Conservation (phyloP, 2,329 filamentous ascomycete species). For the Rhynchosporium graminicola region DNA sequence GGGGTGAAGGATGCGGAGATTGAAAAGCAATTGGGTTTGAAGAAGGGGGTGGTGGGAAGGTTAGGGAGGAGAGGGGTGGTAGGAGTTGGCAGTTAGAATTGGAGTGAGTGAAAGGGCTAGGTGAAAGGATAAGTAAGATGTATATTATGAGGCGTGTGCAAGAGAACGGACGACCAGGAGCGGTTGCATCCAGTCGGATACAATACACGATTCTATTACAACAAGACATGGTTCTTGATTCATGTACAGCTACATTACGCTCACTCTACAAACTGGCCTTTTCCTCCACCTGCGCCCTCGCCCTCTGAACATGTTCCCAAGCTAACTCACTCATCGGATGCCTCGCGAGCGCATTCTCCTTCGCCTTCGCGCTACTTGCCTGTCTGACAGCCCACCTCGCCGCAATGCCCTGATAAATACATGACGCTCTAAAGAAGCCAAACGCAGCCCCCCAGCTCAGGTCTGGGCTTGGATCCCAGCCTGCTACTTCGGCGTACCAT, state of each 20-base stretch:
- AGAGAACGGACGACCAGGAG: no score
- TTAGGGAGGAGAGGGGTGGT: conserved; percentile 33
- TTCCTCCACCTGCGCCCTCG: conserved; percentile 35
- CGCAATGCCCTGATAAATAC: conserved; percentile 83
- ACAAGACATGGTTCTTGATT: not conserved
- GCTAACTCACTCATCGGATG: conserved; percentile 74
- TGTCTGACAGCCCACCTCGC: conserved; percentile 82
- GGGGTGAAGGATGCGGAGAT: conserved; percentile 30
- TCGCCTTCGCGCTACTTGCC: conserved; percentile 84
- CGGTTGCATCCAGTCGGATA: not conserved
- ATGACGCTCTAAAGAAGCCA: conserved; percentile 60
- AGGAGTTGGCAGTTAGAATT: conserved; percentile 21
- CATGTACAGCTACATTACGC: not conserved
- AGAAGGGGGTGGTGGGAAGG: conserved; percentile 45
- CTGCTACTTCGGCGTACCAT: conserved; percentile 69
- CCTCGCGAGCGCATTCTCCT: conserved; percentile 68
- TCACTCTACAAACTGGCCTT: conserved; percentile 47
- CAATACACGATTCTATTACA: not conserved
- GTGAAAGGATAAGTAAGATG: not conserved
- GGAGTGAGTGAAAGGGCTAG: not conserved
- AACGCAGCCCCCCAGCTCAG: conserved; percentile 64
- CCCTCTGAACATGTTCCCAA: conserved; percentile 67
- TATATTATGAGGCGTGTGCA: not conserved
- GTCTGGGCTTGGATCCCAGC: conserved; percentile 69
- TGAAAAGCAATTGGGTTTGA: conserved; percentile 47